phyloP scores from a whole-genome alignment of 352 stramenopile genomes.

The Globisporangium echinulatum region DNA sequence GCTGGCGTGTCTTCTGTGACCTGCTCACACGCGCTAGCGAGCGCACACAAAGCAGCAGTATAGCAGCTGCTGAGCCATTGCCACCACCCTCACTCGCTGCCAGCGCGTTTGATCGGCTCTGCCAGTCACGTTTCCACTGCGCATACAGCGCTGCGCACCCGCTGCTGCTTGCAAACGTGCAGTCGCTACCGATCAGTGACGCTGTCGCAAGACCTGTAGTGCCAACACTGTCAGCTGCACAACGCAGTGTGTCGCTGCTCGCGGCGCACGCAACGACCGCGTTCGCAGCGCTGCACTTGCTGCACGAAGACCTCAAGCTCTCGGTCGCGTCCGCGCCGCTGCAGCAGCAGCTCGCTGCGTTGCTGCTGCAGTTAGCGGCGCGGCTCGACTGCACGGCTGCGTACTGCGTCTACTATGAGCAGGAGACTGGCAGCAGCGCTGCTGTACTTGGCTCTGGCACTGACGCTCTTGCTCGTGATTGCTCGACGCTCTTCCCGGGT shows the following conservation, averaged over 20 bases:
- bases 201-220: no score
- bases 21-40: background rate
- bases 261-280: conserved; percentile 9
- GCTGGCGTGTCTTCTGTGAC: conserved; percentile 11
- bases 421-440: conserved; percentile 23
- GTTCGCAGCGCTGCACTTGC: conserved; percentile 54
- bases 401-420: conserved; percentile 47
- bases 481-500: background rate
- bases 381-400: conserved; percentile 19
- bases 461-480: no score
- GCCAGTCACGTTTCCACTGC: conserved; percentile 33
- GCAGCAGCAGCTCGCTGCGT: conserved; percentile 26
- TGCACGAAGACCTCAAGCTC: conserved; percentile 67
- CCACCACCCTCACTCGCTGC: no score
- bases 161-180: conserved; percentile 16
- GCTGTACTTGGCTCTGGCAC: no score
- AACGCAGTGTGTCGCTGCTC: background rate
- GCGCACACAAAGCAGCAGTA: background rate
- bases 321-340: conserved; percentile 25
- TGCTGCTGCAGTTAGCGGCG: conserved; percentile 30
- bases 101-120: conserved; percentile 33
- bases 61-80: no score
- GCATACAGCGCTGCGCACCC: conserved; percentile 37
- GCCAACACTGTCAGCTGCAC: background rate
- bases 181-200: background rate